Percentiles rank a stretch among this genome's conserved stretches.
Evolutionary conservation across 1,284 basidiomycete genomes (phyloP).

Genomic region (Pisolithus thermaeus): DNA sequence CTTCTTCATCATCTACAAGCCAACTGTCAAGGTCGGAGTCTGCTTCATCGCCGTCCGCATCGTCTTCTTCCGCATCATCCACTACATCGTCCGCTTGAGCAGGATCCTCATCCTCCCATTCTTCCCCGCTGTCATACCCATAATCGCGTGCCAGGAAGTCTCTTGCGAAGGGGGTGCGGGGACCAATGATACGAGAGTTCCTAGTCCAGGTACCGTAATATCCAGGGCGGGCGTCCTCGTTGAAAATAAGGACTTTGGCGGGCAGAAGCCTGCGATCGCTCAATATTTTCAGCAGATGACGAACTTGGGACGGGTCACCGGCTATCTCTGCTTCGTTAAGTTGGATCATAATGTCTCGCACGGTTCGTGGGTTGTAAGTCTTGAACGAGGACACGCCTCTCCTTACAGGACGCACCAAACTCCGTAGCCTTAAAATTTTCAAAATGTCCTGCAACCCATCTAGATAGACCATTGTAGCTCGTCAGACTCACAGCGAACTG

Average conservation of each 20-base stretch:
- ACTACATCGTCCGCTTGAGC: conserved; percentile 70
- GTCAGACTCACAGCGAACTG: too few relatives aligned
- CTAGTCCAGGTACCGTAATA: conserved; percentile 87
- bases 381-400: conserved; percentile 24
- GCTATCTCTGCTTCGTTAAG: conserved; percentile 74
- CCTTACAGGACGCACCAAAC: conserved; percentile 1
- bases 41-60: conserved; percentile 48
- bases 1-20: conserved; percentile 74
- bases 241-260: conserved; percentile 71
- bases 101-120: conserved; percentile 75
- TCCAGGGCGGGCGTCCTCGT: conserved; percentile 72
- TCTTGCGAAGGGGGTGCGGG: conserved; percentile 67
- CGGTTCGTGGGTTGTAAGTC: conserved; percentile 30
- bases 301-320: conserved; percentile 60
- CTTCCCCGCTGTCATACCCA: conserved; percentile 78
- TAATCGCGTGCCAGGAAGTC: conserved; percentile 74
- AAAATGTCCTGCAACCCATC: conserved; percentile 13
- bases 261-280: conserved; percentile 54
- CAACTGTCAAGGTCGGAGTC: conserved; percentile 74
- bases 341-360: conserved; percentile 55
- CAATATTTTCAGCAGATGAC: conserved; percentile 48
- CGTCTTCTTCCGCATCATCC: conserved; percentile 64
- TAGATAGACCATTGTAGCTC: not conserved
- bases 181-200: conserved; percentile 61
- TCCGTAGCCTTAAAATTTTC: conserved; percentile 11